Base-by-base conservation (phyloP, 2,329 filamentous ascomycete genomes). In the Epichloe sylvatica region DNA sequence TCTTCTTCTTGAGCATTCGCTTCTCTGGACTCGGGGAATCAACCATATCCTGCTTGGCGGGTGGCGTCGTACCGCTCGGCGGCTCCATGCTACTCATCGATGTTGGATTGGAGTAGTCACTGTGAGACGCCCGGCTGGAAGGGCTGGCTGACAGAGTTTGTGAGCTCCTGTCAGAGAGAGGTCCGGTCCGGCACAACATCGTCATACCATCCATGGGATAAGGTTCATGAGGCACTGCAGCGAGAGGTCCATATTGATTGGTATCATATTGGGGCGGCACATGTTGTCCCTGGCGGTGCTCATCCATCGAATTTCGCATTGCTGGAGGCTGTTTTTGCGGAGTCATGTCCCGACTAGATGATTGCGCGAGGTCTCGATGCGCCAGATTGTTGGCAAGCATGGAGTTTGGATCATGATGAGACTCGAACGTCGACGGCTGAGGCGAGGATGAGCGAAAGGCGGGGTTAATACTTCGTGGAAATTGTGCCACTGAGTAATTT, bases 161-260 rank as follows among this genome's bases (percentile, higher is more conserved):
- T 4, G 70, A 71, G 53, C 67, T 68, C 36, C 64, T 67, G 75
- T 89, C 66, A 69, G 78, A 68, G 15, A 62, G 60, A 38, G 83
- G 77, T 4, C 81, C 84, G 38, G 86, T 82, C 52, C 89, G 81
- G 67, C 91, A 97, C 54, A 96, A 84, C 79, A 97, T 94, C 0
- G 91, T 96, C 89, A 97, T 97, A 4, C 90, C 91, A 62, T 97
- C 91, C 65, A 84, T 80, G 0, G 91, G 90, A 63, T 96, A 96
- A 9, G 92, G 88, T 58, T 97, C 94, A 59, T 96, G 89, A 13
- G 91, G 89, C 3, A 94, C 78, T 13, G 79, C 68, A 4, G 81
- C 74, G 52, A 86, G 78, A 23, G 81, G 75, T 3, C 75, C 76
- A 45, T 68, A 63, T 55, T 89, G 81, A 50, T 69, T 71, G 38